Evolutionary conservation across 1,284 basidiomycete genomes (phyloP), one percentile per base, ranked within the genome.

Genomic region (Tylopilus orsonianus): DNA sequence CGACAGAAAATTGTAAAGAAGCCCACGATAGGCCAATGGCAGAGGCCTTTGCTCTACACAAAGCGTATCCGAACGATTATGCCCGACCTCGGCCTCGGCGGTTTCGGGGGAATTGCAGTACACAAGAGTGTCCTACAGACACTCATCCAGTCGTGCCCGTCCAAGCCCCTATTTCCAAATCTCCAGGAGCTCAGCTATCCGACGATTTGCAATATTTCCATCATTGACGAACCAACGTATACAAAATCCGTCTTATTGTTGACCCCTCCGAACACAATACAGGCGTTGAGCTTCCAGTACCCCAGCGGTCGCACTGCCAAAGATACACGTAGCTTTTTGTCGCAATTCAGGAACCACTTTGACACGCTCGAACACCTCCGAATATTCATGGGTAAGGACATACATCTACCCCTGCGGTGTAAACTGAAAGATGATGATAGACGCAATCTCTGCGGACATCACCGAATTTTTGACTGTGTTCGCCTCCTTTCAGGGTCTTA

Each of bases 61-160:
- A 58, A 58, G 26, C 60, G 58, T 4, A 60, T 60, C 14, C 48
- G 57, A 1, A 41, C 41, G 0, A 52, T 62, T 37, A 19, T 55
- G 29, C 60, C 55, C n/a, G 55, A 60, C 30, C 1, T 4, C 3
- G 37, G 33, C 2, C 18, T 49, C 30, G 24, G 35, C 9, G 29
- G 41, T 8, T 58, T 60, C 23, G 57, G 57, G 20, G 55, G 57
- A 23, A 7, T 61, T 34, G 46, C 22, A 1, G 48, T 60, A 3
- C 60, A 62, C n/a, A 52, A 62, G 19, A 58, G 19, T 23, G 52
- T 58, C 22, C 24, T 62, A 10, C 55, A 60, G 22, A 49, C 48
- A 2, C 60, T 62, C 33, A 35, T 57, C n/a, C 57, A 60, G 13
- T 43, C 58, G 3, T 62, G 57, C 13, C 60, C 57, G 2, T 55